These are phyloP conservation scores for thale cress (Arabidopsis thaliana) DNA, from an alignment of 345 rosid species.

Conservation along the genomic window DNA sequence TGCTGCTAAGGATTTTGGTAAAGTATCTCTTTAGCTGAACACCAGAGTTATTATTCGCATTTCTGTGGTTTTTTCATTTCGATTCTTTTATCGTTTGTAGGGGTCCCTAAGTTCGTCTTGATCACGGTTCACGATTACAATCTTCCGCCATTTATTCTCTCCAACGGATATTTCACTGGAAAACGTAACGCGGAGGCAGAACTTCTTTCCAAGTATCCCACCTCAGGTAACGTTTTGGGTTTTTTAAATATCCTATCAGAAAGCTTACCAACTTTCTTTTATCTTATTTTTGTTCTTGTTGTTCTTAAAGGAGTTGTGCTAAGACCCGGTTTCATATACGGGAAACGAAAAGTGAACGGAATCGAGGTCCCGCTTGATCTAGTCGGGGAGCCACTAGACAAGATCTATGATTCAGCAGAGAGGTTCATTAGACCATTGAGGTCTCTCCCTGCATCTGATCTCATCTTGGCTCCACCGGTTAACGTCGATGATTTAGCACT, in stretches of 20 bases:
- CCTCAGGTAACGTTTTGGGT: constrained; percentile 58
- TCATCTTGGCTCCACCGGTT: constrained; percentile 80
- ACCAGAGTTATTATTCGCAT: background rate
- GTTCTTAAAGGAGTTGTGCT: constrained; percentile 72
- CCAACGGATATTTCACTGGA: constrained; percentile 82
- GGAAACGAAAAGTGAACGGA: constrained; percentile 72
- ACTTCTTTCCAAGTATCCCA: constrained; percentile 84
- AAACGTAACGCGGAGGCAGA: constrained; percentile 90
- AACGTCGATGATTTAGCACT: constrained; percentile 82
- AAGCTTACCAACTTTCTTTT: background rate
- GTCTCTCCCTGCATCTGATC: constrained; percentile 80
- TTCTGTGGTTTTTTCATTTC: constrained; percentile 4
- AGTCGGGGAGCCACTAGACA: constrained; percentile 78
- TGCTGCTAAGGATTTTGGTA: constrained; percentile 84
- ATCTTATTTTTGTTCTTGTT: constrained; percentile 4
- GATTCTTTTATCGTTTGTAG: constrained; percentile 40
- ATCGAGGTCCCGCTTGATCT: constrained; percentile 82
- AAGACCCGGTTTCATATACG: constrained; percentile 88
- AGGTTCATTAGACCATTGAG: constrained; percentile 69
- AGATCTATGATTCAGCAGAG: constrained; percentile 57
- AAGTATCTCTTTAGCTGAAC: constrained; percentile 17
- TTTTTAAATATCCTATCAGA: background rate
- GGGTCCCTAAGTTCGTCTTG: constrained; percentile 81
- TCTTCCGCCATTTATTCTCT: constrained; percentile 82
- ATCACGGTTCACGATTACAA: constrained; percentile 92